Conservation (phyloP, 2,329 filamentous ascomycete species). For the Bretziella fagacearum region DNA sequence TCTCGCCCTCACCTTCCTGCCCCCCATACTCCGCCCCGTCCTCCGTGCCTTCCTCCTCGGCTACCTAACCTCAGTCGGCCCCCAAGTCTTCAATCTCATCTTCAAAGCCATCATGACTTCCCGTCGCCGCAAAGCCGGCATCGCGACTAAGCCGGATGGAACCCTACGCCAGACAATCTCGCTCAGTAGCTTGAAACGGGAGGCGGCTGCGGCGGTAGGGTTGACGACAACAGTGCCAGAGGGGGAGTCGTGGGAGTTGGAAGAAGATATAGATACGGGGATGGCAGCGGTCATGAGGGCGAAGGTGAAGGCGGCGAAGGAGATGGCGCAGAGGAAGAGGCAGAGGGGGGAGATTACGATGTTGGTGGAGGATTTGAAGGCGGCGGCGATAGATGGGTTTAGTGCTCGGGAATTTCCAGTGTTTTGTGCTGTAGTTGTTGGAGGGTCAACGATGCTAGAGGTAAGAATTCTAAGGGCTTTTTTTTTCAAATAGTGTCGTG, state of each 20-base stretch:
- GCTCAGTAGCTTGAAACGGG: background rate
- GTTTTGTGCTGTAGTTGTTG: slow-evolving; percentile 44
- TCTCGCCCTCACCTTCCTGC: slow-evolving; percentile 23
- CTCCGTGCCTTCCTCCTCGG: slow-evolving; percentile 43
- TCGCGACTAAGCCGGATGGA: background rate
- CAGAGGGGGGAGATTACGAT: background rate
- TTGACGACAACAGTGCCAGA: background rate
- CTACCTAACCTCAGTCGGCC: slow-evolving; percentile 41
- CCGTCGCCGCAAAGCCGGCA: slow-evolving; percentile 16
- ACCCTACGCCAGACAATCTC: background rate
- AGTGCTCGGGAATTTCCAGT: slow-evolving; percentile 41
- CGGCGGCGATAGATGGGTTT: slow-evolving; percentile 34
- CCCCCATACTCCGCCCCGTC: slow-evolving; percentile 36
- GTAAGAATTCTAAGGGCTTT: slow-evolving; percentile 20
- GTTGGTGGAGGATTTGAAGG: slow-evolving; percentile 6
- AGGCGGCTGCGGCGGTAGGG: background rate
- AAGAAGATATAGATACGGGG: background rate
- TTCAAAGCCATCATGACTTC: slow-evolving; percentile 28
- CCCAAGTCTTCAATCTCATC: slow-evolving; percentile 37
- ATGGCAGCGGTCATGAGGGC: background rate
- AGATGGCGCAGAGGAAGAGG: background rate
- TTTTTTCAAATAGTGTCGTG: background rate
- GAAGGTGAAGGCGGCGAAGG: background rate
- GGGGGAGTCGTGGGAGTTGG: slow-evolving; percentile 1
- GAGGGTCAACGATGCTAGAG: slow-evolving; percentile 44